Evolutionary conservation across 2,329 filamentous ascomycete genomes (phyloP).

Genomic region (Zymoseptoria tritici): DNA sequence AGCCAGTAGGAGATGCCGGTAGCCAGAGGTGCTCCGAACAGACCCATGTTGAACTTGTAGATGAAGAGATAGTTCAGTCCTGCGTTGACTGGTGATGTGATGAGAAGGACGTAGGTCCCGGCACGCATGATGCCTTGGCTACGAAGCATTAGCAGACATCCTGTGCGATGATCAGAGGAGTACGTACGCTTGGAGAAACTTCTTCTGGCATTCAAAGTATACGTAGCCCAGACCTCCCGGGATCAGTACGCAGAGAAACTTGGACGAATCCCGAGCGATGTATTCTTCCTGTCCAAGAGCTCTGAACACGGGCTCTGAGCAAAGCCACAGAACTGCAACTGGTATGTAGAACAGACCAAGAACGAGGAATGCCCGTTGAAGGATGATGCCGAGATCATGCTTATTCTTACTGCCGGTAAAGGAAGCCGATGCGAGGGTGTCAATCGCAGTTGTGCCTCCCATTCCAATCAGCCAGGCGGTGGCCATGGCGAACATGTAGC

Average conservation of each 20-base stretch:
- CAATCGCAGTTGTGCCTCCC: slow-evolving; percentile 77
- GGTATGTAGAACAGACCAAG: slow-evolving; percentile 65
- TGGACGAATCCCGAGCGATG: slow-evolving; percentile 65
- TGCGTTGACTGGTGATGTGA: slow-evolving; percentile 54
- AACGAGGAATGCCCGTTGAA: slow-evolving; percentile 70
- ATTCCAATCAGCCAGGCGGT: slow-evolving; percentile 81
- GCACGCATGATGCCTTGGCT: slow-evolving; percentile 55
- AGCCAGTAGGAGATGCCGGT: slow-evolving; percentile 82
- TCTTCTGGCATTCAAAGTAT: slow-evolving; percentile 73
- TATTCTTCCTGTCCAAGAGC: slow-evolving; percentile 69
- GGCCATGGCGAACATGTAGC: slow-evolving; percentile 90
- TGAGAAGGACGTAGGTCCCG: slow-evolving; percentile 55
- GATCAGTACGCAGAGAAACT: slow-evolving; percentile 65
- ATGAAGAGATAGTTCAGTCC: slow-evolving; percentile 61
- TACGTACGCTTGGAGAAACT: slow-evolving; percentile 44
- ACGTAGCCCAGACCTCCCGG: slow-evolving; percentile 80
- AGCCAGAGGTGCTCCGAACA: slow-evolving; percentile 73
- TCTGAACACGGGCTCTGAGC: slow-evolving; percentile 65
- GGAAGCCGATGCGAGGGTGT: slow-evolving; percentile 73
- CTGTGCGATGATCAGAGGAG: not conserved
- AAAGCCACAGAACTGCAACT: slow-evolving; percentile 66
- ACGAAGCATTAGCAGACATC: not conserved
- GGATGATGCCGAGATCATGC: slow-evolving; percentile 66
- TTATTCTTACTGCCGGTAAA: slow-evolving; percentile 77
- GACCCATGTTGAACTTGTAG: slow-evolving; percentile 60